Evolutionary conservation across 2,329 filamentous ascomycete species (phyloP), one percentile per base, ranked within the genome.

Genomic region (Aspergillus sp.): DNA sequence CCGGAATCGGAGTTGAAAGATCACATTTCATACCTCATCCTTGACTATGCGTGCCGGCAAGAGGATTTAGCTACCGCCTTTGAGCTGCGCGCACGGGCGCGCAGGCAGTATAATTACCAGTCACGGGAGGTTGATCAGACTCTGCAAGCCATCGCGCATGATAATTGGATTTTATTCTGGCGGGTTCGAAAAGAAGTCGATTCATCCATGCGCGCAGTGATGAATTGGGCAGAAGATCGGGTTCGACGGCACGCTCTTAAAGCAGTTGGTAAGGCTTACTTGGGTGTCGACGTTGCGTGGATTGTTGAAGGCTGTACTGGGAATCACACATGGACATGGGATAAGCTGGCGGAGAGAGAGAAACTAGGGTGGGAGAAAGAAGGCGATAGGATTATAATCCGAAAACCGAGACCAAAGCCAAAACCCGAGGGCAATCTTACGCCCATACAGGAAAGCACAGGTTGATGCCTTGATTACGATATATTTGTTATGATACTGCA

Each of bases 11-110:
- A 96, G 69, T 76, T 91, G 4, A 84, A 87, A 49, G 95, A 98
- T 67, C 89, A 96, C 52, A 85, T 87, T 2, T 84, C 86, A 33
- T 96, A 96, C 68, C 82, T 91, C 25, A 86, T 97, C 49, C 84
- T 99, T 25, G 95, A 99, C 75, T 84, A 92, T 41, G 92, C 92
- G 6, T 98, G 95, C 71, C 87, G 95, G 23, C 87, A 93, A 63
- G 82, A 84, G 12, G 86, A 96, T 63, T 77, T 96, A 25, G 81
- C 84, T 2, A 86, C 88, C 55, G 95, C 93, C 1, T 91, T 89
- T 68, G 80, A 84, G 3, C 77, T 92, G 55, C 84, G 87, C 55
- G 77, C 83, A 52, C 72, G 69, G 21, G 74, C 76, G 40, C 76
- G 71, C 39, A 64, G 60, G 25, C 68, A 76, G 23, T 89, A 90